A percentile compares a stretch with the other conserved stretches of the same genome.
Evolutionary conservation across 2,329 filamentous ascomycete species (phyloP).

Genomic region (Lachnellula occidentalis): DNA sequence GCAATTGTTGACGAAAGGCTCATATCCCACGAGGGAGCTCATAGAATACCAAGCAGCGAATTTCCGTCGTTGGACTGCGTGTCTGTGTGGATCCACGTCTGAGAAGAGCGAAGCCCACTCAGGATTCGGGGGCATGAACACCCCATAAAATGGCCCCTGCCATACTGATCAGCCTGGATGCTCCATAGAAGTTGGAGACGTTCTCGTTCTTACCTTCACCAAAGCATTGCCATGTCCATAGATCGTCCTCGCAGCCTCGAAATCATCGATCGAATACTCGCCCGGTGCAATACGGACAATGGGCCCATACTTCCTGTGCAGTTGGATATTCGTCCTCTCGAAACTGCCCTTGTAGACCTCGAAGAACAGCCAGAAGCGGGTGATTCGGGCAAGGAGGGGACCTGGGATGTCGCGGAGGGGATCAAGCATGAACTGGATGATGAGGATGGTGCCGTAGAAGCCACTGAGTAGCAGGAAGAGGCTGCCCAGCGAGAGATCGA

Average conservation of each 20-base stretch:
- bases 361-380: conserved; percentile 39
- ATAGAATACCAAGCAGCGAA: conserved; percentile 43
- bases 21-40: conserved; percentile 43
- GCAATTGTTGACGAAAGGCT: conserved; percentile 44
- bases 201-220: conserved; percentile 27
- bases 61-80: conserved; percentile 35
- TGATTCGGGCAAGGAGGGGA: conserved; percentile 40
- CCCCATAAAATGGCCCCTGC: conserved; percentile 19
- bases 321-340: conserved; percentile 34
- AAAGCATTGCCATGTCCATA: conserved; percentile 38
- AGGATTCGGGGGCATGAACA: conserved; percentile 16
- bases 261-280: conserved; percentile 41
- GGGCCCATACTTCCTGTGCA: conserved; percentile 37
- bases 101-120: conserved; percentile 25
- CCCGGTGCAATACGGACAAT: conserved; percentile 44
- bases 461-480: background rate
- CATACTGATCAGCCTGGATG: background rate
- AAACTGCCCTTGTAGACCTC: conserved; percentile 34
- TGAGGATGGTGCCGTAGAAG: background rate
- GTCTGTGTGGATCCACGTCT: conserved; percentile 32
- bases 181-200: background rate
- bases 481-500: background rate
- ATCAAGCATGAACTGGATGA: background rate
- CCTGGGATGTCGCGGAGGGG: conserved; percentile 39
- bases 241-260: conserved; percentile 35